phyloP scores from a whole-genome alignment of 164 flowering plant genomes.

The Aristolochia contorta region DNA sequence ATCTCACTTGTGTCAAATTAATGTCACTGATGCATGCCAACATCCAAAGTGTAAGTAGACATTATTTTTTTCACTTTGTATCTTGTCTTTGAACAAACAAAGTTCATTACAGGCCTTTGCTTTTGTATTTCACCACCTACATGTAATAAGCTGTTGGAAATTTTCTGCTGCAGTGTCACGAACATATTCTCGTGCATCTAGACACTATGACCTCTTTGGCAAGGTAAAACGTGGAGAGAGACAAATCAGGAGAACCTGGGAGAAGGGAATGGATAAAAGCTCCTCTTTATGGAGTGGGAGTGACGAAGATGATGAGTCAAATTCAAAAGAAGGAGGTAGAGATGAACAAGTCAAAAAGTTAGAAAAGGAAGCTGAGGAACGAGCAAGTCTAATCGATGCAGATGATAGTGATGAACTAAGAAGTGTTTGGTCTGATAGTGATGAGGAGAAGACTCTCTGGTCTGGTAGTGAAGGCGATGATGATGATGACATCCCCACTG shows the following conservation, averaged over 20 bases:
- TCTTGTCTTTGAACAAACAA: too few species aligned
- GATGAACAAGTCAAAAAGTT: conserved; percentile 54
- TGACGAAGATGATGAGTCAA: conserved; percentile 51
- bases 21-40: too few species aligned
- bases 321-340: conserved; percentile 21
- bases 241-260: conserved; percentile 58
- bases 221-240: conserved; percentile 46
- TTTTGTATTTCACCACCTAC: too few species aligned
- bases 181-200: conserved; percentile 42
- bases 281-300: conserved; percentile 73
- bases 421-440: conserved; percentile 91
- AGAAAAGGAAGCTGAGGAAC: conserved; percentile 62
- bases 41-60: too few species aligned
- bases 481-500: conserved; percentile 81
- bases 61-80: too few species aligned
- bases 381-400: conserved; percentile 67
- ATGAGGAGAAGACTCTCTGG: conserved; percentile 94
- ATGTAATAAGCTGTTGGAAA: too few species aligned
- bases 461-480: conserved; percentile 81
- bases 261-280: conserved; percentile 55
- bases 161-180: conserved; percentile 29
- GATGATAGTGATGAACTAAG: conserved; percentile 87
- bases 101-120: too few species aligned
- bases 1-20: too few species aligned
- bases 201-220: conserved; percentile 75